These are phyloP conservation scores for Microdochium nivale DNA, from an alignment of 2,329 filamentous ascomycete genomes.

Conservation along the genomic window DNA sequence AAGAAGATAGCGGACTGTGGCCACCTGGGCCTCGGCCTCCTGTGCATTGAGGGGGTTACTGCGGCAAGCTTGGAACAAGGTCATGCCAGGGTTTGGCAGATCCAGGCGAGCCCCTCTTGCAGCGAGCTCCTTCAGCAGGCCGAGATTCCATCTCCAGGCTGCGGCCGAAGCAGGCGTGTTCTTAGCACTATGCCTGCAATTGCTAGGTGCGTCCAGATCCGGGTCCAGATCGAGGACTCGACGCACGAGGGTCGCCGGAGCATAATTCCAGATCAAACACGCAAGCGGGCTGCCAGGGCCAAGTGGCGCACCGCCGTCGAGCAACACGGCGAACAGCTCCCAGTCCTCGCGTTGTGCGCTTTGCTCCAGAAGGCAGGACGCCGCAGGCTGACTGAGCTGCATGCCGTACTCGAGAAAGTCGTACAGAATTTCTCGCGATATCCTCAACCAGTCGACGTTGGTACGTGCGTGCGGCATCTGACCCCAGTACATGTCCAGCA, in stretches of 20 bases:
- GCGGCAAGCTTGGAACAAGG: background rate
- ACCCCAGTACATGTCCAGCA: background rate
- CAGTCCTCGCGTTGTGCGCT: too few species aligned
- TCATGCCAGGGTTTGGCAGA: background rate
- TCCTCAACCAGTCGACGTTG: background rate
- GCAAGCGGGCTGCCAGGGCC: too few species aligned
- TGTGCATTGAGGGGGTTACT: background rate
- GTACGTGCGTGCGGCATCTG: too few species aligned
- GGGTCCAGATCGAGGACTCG: too few species aligned
- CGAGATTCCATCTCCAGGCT: background rate
- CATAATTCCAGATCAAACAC: too few species aligned
- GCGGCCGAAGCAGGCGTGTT: background rate
- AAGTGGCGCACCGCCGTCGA: too few species aligned
- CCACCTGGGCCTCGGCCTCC: background rate
- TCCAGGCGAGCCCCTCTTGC: background rate
- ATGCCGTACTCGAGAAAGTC: too few species aligned
- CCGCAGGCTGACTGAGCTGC: too few species aligned
- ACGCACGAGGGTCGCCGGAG: background rate
- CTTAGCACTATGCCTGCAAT: background rate
- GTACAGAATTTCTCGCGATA: too few species aligned
- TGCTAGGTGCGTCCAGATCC: background rate
- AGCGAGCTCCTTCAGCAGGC: background rate
- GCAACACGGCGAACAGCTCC: too few species aligned
- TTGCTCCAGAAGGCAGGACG: too few species aligned
- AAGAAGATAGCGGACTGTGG: background rate